phyloP scores from a whole-genome alignment of 257 asterid species.

The Nicotiana obtusifolia region DNA sequence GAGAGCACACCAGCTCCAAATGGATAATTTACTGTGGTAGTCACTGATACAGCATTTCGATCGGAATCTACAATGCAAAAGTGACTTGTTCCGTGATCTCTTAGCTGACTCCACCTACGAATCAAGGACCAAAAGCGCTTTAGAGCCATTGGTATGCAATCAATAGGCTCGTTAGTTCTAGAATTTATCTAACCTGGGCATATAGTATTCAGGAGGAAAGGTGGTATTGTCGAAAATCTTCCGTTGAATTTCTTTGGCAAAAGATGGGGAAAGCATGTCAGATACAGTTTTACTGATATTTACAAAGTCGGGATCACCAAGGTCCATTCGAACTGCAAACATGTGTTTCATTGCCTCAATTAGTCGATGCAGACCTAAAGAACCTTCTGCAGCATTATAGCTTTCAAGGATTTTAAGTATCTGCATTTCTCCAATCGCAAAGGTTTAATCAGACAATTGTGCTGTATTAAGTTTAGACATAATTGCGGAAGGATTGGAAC shows the following conservation, averaged over 20 bases:
- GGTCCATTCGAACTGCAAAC: conserved; percentile 71
- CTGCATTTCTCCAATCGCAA: conserved; percentile 31
- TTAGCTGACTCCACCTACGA: conserved; percentile 68
- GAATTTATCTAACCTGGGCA: conserved; percentile 43
- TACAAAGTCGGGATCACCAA: conserved; percentile 77
- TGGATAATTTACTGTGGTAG: conserved; percentile 63
- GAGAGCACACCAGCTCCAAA: conserved; percentile 84
- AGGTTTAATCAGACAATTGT: background rate
- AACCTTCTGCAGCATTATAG: conserved; percentile 51
- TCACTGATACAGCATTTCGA: conserved; percentile 80
- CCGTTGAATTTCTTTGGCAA: conserved; percentile 45
- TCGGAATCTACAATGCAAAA: conserved; percentile 80
- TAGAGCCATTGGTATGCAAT: background rate
- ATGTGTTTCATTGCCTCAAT: conserved; percentile 81
- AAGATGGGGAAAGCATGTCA: conserved; percentile 73
- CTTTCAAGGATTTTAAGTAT: conserved; percentile 59
- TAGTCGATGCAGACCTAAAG: conserved; percentile 78
- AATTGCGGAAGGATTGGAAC: background rate
- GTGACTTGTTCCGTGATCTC: conserved; percentile 84
- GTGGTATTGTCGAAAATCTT: conserved; percentile 80
- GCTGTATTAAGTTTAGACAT: background rate
- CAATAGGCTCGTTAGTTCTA: background rate
- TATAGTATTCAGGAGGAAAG: conserved; percentile 79
- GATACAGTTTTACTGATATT: conserved; percentile 37
- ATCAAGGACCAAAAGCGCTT: background rate